Base-by-base conservation (phyloP, 345 rosid genomes). In the Toxicodendron radicans region DNA sequence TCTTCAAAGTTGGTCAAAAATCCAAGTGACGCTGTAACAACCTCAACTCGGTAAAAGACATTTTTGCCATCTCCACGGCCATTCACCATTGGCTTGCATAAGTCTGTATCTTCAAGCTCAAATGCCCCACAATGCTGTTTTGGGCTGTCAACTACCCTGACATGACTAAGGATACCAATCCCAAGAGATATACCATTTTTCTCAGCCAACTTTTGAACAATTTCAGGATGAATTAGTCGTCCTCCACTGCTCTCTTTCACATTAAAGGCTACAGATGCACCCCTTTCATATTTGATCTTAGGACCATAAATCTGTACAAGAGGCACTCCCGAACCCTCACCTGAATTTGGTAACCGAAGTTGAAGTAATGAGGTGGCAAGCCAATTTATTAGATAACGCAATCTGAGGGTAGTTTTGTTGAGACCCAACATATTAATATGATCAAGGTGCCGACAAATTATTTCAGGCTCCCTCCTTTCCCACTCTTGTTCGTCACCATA, bases 331-430 rank as follows among this genome's bases (percentile, higher is more conserved):
- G 27, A 78, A 10, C 78, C 82, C 69, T 84, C 87, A 17, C 80
- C 83, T 13, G 92, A 69, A 65, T 76, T 72, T 14, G 85, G 84
- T n/a, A 87, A 63, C 74, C 82, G 85, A 48, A 93, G 90, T 65
- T 91, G 98, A 78, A 93, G 88, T 46, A 93, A 82, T 11, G 98
- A 93, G 46, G 92, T 87, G 62, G 90, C 97, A 23, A 93, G 93
- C 97, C 97, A 93, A 76, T 93, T 93, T 30, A 88, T 82, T 53
- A 93, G 84, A 82, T 83, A 93, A 30, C 97, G 87, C 23, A 88
- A 84, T 70, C 97, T 85, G 14, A 83, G 85, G 10, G 95, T 87
- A 43, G 93, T 91, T 85, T 80, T 93, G 73, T 91, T 93, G 66
- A 93, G 95, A 27, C 97, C 97, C 64, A 93, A 71, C 82, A 83